phyloP scores from a whole-genome alignment of 768 basidiomycete genomes.

The Termitomyces sp. region DNA sequence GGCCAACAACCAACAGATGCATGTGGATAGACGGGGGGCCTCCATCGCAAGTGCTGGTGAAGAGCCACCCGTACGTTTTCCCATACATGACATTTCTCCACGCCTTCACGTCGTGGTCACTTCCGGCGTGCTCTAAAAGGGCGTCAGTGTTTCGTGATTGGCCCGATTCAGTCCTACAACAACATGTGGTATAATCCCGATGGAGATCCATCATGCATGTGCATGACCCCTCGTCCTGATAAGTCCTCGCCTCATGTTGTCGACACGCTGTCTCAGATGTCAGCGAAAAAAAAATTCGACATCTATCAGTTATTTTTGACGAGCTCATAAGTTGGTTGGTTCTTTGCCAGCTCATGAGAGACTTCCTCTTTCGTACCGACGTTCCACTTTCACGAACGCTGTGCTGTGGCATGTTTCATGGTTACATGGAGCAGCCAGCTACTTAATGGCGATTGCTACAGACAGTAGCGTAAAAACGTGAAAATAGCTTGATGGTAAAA shows the following conservation, averaged over 20 bases:
- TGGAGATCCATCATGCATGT: neutral
- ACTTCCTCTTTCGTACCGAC: too few relatives aligned
- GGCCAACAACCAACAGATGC: neutral
- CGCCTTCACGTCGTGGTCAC: constrained; percentile 35
- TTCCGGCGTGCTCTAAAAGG: constrained; percentile 46
- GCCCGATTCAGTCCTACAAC: constrained; percentile 43
- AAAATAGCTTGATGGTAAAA: too few relatives aligned
- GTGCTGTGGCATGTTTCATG: too few relatives aligned
- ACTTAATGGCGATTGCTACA: too few relatives aligned
- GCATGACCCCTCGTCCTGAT: neutral
- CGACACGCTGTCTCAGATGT: constrained; percentile 26
- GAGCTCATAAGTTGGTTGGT: too few relatives aligned
- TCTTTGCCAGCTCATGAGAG: too few relatives aligned
- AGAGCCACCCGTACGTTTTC: neutral
- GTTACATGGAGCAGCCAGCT: too few relatives aligned
- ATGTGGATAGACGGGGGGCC: too few relatives aligned
- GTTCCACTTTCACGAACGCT: too few relatives aligned
- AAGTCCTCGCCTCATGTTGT: neutral
- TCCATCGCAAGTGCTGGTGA: neutral
- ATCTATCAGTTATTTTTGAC: too few relatives aligned
- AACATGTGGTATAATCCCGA: constrained; percentile 13
- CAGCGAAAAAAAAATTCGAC: too few relatives aligned
- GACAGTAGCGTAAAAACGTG: too few relatives aligned
- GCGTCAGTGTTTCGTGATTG: constrained; percentile 51
- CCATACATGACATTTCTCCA: neutral